Evolutionary conservation across 1,139 yeast genomes (phyloP), one percentile per base, ranked within the genome.

Genomic region (Nadsonia commutata): DNA sequence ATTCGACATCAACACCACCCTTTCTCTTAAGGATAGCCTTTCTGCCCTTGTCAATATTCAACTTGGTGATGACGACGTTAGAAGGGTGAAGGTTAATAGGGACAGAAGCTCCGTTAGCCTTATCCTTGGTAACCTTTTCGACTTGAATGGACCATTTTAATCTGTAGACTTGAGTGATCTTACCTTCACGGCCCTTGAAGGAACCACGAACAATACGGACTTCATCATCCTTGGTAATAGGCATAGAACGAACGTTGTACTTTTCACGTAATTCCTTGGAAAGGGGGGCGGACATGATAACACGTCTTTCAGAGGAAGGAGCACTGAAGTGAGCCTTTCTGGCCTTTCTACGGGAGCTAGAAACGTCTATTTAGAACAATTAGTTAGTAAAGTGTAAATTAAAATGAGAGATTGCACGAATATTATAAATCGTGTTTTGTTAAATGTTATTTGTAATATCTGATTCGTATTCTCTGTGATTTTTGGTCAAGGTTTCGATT

Each of bases 291-390:
- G 96, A 82, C 80, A 93, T 76, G 71, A 93, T 75, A 60, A 72
- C 75, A 76, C 98, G 86, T 77, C 97, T 86, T 67, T 75, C 86
- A 59, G 90, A 82, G 59, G 98, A 90, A 64, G 98, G 94, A 60
- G 99, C 94, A 64, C 76, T 75, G 88, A 93, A 93, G 84, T 93
- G 82, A 71, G 98, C 98, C 88, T 90, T 90, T 84, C 99, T 88
- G 72, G 97, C 78, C 83, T 90, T 90, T 72, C 95, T 82, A 79
- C 98, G 94, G 68, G 96, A 90, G 71, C 95, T 80, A 66, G 98
- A 86, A 74, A 90, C 97, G 95, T 90, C 59, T 49, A 40, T 19
- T n/a, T n/a, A n/a, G n/a, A n/a, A 9, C 9, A 27, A 27, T 13
- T 27, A 27, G 33, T 27, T 27, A 27, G 33, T 13, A 27, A 27